phyloP scores from a whole-genome alignment of 495 filamentous ascomycete species.

The Melanomma pulvis-pyrius region DNA sequence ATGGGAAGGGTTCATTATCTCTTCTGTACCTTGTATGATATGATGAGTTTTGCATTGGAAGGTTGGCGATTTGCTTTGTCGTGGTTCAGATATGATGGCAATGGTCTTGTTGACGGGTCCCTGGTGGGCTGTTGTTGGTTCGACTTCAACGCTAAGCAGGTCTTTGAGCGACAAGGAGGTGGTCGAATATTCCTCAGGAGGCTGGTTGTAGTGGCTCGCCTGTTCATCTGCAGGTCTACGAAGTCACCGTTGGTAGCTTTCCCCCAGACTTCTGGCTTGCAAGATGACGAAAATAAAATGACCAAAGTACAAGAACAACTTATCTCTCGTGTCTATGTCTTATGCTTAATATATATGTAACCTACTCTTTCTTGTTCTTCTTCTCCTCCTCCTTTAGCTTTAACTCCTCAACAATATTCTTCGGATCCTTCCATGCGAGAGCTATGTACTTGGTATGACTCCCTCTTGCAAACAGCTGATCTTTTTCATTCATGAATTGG shows the following conservation, averaged over 20 bases:
- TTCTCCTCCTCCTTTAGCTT: slow-evolving; percentile 26
- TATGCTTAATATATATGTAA: background rate
- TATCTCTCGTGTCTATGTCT: background rate
- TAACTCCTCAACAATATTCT: slow-evolving; percentile 48
- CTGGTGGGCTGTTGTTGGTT: no score
- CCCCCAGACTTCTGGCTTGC: no score
- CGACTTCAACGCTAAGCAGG: no score
- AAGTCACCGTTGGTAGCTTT: no score
- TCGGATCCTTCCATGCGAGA: slow-evolving; percentile 47
- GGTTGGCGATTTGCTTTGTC: background rate
- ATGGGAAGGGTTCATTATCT: background rate
- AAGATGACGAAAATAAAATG: no score
- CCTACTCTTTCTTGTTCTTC: slow-evolving; percentile 22
- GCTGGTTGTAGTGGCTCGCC: no score
- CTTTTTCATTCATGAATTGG: slow-evolving; percentile 73
- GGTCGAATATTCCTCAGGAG: no score
- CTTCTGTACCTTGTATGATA: background rate
- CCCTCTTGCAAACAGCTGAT: slow-evolving; percentile 79
- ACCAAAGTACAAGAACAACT: no score
- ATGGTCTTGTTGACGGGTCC: no score
- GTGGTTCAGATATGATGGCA: no score
- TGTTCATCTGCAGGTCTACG: no score
- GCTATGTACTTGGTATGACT: slow-evolving; percentile 85
- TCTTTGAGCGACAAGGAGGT: no score
- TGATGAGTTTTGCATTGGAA: background rate